These are phyloP conservation scores for Fonsecaea erecta DNA, from an alignment of 2,329 filamentous ascomycete genomes.

Conservation along the genomic window DNA sequence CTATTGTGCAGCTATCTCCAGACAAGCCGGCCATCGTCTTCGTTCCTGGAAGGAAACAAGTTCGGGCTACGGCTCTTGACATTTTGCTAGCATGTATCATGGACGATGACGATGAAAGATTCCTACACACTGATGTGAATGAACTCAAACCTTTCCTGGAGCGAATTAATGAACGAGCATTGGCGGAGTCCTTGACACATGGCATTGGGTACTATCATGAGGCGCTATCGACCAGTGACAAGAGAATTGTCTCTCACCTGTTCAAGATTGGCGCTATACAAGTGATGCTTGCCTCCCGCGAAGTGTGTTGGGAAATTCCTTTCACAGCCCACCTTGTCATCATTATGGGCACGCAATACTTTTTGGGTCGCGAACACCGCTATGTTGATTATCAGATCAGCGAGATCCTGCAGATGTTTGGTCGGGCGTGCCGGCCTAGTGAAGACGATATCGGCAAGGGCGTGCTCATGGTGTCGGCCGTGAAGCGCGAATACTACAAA, in stretches of 20 bases:
- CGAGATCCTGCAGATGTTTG: slow-evolving; percentile 97
- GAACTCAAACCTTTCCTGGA: slow-evolving; percentile 82
- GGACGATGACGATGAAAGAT: slow-evolving; percentile 90
- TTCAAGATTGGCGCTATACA: slow-evolving; percentile 90
- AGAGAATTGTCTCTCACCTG: slow-evolving; percentile 89
- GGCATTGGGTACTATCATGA: slow-evolving; percentile 98
- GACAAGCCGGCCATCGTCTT: slow-evolving; percentile 92
- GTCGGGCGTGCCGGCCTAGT: slow-evolving; percentile 80
- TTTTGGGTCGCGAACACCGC: slow-evolving; percentile 92
- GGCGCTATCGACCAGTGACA: slow-evolving; percentile 84
- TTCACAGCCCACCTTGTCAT: slow-evolving; percentile 87
- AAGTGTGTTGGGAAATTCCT: slow-evolving; percentile 95
- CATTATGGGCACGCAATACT: slow-evolving; percentile 97
- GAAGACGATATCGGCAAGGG: slow-evolving; percentile 82
- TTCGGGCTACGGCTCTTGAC: slow-evolving; percentile 82
- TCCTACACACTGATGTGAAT: slow-evolving; percentile 81
- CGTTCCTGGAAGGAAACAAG: slow-evolving; percentile 91
- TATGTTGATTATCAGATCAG: slow-evolving; percentile 96
- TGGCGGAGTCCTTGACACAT: slow-evolving; percentile 88
- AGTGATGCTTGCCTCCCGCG: slow-evolving; percentile 77
- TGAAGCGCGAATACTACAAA: slow-evolving; percentile 97
- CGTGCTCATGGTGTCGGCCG: slow-evolving; percentile 93
- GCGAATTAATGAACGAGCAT: slow-evolving; percentile 80
- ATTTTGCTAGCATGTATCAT: slow-evolving; percentile 83
- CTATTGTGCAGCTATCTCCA: slow-evolving; percentile 83